Base-by-base conservation (phyloP, 148 eudicot species). In the Tetragonia tetragonoides region DNA sequence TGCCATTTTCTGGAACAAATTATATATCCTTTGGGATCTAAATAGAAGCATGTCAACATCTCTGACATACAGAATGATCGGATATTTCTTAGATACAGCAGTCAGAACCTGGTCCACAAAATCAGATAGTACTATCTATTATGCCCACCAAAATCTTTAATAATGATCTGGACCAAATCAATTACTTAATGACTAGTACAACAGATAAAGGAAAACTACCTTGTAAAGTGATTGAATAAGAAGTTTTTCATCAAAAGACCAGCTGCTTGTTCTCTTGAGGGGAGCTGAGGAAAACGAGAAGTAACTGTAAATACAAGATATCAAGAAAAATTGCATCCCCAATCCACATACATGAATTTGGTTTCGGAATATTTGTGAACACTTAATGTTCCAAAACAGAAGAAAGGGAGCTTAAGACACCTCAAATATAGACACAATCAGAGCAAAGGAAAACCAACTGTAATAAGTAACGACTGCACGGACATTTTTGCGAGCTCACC, bases 161-260 rank as follows among this genome's bases (percentile, higher is more conserved):
- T 9, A 11, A 28, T 15, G 68, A 61, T 37, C 40, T 24, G 17
- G 69, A 5, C 5, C 7, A 62, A 44, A 18, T 14, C 9, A 9
- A 5, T 62, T 39, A 8, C 71, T n/a, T 23, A 7, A 34, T 9
- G n/a, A 28, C 74, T 46, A 49, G 10, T 15, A 16, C 72, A 10
- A n/a, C 7, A 23, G 53, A 68, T 61, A 12, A 18, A 51, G 60
- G n/a, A 17, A 18, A 39, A 62, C n/a, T 72, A 94, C 98, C 98
- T 87, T 94, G 82, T 94, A 94, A 76, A 94, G 89, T 66, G 97
- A 88, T 81, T 94, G 98, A 59, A 94, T 84, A 65, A 94, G 84
- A 66, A 92, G 88, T 87, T 94, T 94, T 51, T 94, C 98, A 79
- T 94, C 98, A 83, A 94, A 86, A 72, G 93, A 80, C 95, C 89